Percentiles rank a stretch among this genome's conserved stretches.
Conservation (phyloP, 352 stramenopile species). For the Pythium angustatum region DNA sequence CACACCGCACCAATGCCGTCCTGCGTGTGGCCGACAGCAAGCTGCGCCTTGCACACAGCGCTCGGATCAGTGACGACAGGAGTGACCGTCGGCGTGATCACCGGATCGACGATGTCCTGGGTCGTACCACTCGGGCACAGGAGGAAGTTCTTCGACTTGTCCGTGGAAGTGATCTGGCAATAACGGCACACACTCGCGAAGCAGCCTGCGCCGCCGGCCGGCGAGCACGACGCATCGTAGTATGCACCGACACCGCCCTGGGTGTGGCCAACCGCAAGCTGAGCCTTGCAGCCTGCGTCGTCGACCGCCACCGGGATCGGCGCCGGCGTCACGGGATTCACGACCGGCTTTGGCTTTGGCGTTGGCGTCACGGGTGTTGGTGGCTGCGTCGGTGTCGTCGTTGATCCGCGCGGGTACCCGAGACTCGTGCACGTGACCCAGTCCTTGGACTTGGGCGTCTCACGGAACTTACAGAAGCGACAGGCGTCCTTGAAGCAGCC, state of each 20-base stretch:
- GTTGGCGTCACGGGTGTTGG: no score
- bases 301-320: no score
- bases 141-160: slow-evolving; percentile 3
- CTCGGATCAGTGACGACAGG: background rate
- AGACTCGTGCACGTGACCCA: background rate
- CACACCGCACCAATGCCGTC: slow-evolving; percentile 26
- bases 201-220: no score
- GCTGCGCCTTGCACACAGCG: background rate
- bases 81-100: slow-evolving; percentile 1
- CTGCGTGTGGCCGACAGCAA: slow-evolving; percentile 15
- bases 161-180: background rate
- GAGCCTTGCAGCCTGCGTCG: no score
- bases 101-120: background rate
- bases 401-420: background rate
- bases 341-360: no score
- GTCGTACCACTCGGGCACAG: background rate
- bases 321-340: no score
- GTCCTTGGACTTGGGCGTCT: slow-evolving; percentile 2
- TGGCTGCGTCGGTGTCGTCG: no score
- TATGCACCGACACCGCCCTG: no score
- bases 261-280: no score
- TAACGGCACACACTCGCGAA: slow-evolving; percentile 4
- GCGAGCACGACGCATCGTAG: no score
- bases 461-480: slow-evolving; percentile 4
- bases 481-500: slow-evolving; percentile 2